Evolutionary conservation across 2,329 filamentous ascomycete genomes (phyloP), one percentile per base, ranked within the genome.

Genomic region (Curvularia eragrostidis): DNA sequence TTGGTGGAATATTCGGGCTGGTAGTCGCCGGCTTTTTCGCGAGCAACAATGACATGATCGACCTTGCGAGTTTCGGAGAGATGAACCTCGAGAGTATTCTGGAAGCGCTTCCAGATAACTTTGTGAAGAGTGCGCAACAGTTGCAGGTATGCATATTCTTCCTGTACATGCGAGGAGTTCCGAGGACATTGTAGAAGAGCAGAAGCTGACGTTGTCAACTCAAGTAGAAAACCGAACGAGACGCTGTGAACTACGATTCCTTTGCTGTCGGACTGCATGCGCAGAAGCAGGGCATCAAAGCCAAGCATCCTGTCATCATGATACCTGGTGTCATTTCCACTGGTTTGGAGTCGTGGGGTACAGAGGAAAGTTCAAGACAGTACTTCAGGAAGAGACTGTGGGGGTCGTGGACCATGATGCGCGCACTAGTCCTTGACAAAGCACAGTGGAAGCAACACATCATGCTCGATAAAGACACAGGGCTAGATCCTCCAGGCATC

Each of bases 341-440:
- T 0, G 95, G 95, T 1, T 84, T 99, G 23, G 95, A 99, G 78
- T 97, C 92, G 47, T 99, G 95, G 95, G 92, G 94, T 3, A 98
- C 95, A 0, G 88, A 90, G 49, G 91, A 93, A 71, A 82, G 84
- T 41, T 97, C 93, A 7, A 86, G 92, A 34, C 90, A 89, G 58
- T 99, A 98, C 78, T 99, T 99, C 77, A 85, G 95, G 62, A 97
- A 96, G 79, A 84, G 95, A 52, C 80, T 99, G 48, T 99, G 95
- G 95, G 95, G 95, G 4, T 97, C 92, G 67, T 99, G 96, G 95
- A 96, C 87, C 63, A 99, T 99, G 95, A 97, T 99, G 93, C 86
- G 90, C 48, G 94, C 95, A 0, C 80, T 99, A 64, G 91, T 99
- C 1, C 79, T 96, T 70, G 95, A 98, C 76, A 97, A 98, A 78